Evolutionary conservation across 2,329 filamentous ascomycete genomes (phyloP).

Genomic region (Colletotrichum graminicola): DNA sequence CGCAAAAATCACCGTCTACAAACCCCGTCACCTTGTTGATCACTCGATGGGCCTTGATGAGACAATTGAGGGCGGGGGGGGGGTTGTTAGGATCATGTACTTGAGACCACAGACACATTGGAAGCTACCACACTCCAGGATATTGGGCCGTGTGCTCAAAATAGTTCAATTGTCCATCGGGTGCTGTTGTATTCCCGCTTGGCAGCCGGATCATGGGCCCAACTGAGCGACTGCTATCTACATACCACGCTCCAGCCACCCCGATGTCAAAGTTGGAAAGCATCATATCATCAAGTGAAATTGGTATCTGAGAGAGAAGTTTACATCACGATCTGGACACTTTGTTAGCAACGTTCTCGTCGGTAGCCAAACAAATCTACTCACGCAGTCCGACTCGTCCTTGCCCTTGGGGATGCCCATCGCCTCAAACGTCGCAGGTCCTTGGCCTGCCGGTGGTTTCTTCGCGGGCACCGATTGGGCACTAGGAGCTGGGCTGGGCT

Average conservation of each 20-base stretch:
- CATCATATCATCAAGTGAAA: constrained; percentile 36
- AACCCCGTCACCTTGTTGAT: too few species aligned
- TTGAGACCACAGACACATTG: neutral
- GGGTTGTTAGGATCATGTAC: too few species aligned
- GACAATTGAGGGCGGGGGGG: neutral
- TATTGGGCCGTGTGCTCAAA: neutral
- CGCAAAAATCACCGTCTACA: too few species aligned
- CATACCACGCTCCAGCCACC: constrained; percentile 24
- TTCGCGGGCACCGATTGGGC: constrained; percentile 53
- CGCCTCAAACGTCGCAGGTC: constrained; percentile 95
- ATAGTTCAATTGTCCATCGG: constrained; percentile 24
- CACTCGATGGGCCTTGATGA: neutral
- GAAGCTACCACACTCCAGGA: neutral
- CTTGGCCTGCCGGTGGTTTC: constrained; percentile 70
- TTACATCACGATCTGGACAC: constrained; percentile 39
- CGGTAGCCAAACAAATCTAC: constrained; percentile 47
- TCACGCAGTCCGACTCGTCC: constrained; percentile 91
- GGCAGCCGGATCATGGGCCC: constrained; percentile 11
- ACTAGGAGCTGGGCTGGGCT: constrained; percentile 48
- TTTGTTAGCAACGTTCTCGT: neutral
- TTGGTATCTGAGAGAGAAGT: constrained; percentile 36
- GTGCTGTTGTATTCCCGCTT: constrained; percentile 24
- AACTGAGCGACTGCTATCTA: constrained; percentile 33
- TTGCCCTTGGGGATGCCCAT: constrained; percentile 94
- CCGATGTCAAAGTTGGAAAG: constrained; percentile 19